Percentiles rank a stretch among this genome's conserved stretches.
These are phyloP conservation scores for Penicillium nucicola DNA, from an alignment of 495 filamentous ascomycete species.

Conservation along the genomic window DNA sequence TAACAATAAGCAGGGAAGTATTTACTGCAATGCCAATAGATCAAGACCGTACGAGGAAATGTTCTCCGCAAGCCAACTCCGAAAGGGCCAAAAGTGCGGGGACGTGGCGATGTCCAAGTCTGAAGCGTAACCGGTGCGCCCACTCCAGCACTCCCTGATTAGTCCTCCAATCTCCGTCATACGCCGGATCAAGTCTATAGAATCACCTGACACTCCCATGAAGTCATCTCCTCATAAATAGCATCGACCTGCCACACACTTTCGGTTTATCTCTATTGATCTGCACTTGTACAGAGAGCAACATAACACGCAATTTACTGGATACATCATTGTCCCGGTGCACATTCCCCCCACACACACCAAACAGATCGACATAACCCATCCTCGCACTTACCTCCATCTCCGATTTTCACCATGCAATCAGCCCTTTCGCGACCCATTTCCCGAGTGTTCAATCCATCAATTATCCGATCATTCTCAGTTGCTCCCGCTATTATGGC, in stretches of 20 bases:
- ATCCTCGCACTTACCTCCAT: no score
- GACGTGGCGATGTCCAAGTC: no score
- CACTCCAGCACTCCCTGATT: no score
- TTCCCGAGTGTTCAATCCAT: constrained; percentile 32
- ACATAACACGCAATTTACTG: neutral
- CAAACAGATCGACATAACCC: constrained; percentile 5
- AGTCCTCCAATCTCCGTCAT: neutral
- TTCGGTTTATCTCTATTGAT: neutral
- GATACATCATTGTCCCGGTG: no score
- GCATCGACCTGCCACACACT: neutral
- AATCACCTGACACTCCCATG: neutral
- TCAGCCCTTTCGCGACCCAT: constrained; percentile 49
- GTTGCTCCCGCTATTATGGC: constrained; percentile 53
- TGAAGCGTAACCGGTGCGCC: no score
- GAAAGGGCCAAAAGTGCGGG: no score
- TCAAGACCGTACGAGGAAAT: no score
- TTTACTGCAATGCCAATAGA: no score
- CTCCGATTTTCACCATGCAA: constrained; percentile 13
- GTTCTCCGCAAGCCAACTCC: no score
- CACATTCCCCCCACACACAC: neutral
- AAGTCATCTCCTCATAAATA: neutral
- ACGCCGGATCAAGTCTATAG: no score
- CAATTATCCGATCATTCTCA: constrained; percentile 52
- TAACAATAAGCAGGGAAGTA: no score
- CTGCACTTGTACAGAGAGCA: neutral